Evolutionary conservation across 495 filamentous ascomycete genomes (phyloP), one percentile per base, ranked within the genome.

Genomic region (Niebla homalea): DNA sequence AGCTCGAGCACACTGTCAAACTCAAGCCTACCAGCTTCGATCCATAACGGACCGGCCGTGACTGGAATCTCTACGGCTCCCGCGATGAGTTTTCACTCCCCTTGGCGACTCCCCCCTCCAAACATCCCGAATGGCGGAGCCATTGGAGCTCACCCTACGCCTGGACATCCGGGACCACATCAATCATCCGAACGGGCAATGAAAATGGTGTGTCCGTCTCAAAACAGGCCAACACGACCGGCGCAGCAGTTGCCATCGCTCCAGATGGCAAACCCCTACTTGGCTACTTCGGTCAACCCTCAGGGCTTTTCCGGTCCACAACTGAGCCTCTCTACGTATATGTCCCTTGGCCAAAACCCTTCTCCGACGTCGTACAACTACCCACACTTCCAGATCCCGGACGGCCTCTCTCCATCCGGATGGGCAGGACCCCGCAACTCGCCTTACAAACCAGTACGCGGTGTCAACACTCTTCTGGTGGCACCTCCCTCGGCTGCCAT

Each of bases 361-460:
- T 64, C 52, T 23, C 60, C 52, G 39, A 62, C 52, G 51, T 58
- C 42, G 52, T 67, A 49, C 54, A 54, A 20, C 15, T 60, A 54
- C 50, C 50, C 20, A 64, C 69, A 26, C 50, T 52, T 37, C 43
- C 57, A 57, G 3, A 72, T 72, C 16, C 73, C 75, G 35, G 70
- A 60, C 21, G 75, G 77, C 38, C 64, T 82, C 19, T 84, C 80
- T 16, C 80, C 80, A 12, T 79, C 76, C 1, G 76, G 71, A 58
- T 80, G 79, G 59, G 67, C 81, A 29, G 67, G 69, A 29, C 76
- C 84, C 53, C 69, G 83, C 19, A 78, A 77, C 53, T 97, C 93
- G 43, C 92, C 92, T 1, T 98, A 97, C 65, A 85, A 84, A 52
- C 92, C 92, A 4, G 81, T 98, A 23, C 84, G 89, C 47, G 76